Evolutionary conservation across 257 asterid genomes (phyloP), one percentile per base, ranked within the genome.

Genomic region (Dorcoceras hygrometricum): DNA sequence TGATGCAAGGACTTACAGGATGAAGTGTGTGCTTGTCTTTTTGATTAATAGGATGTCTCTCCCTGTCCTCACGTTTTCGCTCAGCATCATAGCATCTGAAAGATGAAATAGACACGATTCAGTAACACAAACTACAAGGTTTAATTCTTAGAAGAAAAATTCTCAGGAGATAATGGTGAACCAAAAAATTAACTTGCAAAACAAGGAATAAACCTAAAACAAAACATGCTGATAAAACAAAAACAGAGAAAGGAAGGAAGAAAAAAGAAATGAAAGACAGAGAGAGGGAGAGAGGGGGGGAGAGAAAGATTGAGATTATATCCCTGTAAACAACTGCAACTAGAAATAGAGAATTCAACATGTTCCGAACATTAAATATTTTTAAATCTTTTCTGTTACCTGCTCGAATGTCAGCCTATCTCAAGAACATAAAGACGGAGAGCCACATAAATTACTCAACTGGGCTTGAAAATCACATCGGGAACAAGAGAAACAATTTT

Each of bases 81-180:
- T 93, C 97, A 71, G 84, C 83, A 61, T 93, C 99, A 80, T 90
- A 81, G 82, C 99, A 93, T 81, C 99, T 93, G 87, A 46, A 79
- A 62, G 50, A 34, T 25, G 50, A 16, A 22, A 71, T 60, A 27
- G 54, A 46, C 54, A 46, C 54, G 18, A 46, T 4, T 46, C 22
- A 16, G 20, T 18, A 5, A 46, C 54, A 46, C 54, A 16, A 46
- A 14, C 8, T 46, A 16, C 54, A 46, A 46, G 54, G 18, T 3
- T 20, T 16, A 4, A 46, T 46, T 46, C 12, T 46, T 46, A 16
- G 20, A 16, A 43, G 53, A 46, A 22, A 18, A 19, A 19, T 4
- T 55, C n/a, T n/a, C 18, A 7, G 12, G 22, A 5, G 6, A 20
- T 59, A 28, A 26, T 28, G 46, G 6, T 18, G 23, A 8, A 43